phyloP scores from a whole-genome alignment of 169 alveolate species.

The Eimeria zaria region DNA sequence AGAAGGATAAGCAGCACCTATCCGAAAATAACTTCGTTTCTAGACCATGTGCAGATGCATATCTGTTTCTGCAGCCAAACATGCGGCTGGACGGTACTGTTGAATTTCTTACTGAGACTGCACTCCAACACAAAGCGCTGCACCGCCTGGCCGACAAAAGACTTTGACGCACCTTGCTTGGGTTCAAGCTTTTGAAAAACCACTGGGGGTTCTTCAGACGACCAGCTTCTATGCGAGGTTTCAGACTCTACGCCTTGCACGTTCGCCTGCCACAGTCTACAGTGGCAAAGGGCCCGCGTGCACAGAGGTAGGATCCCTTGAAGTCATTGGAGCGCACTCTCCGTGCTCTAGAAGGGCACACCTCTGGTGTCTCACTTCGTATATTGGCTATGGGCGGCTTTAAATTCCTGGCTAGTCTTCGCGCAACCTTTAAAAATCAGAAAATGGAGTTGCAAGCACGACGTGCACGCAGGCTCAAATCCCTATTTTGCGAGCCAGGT shows the following conservation, averaged over 20 bases:
- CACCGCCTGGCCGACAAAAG: conserved; percentile 5
- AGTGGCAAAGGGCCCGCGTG: background rate
- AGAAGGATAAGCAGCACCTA: background rate
- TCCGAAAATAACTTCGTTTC: background rate
- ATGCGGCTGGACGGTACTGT: conserved; percentile 78
- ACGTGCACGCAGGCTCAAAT: background rate
- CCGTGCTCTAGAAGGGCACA: background rate
- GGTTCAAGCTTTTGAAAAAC: background rate
- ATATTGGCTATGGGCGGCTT: background rate
- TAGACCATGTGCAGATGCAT: background rate
- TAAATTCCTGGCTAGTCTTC: background rate
- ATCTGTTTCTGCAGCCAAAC: conserved; percentile 53
- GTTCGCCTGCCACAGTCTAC: background rate
- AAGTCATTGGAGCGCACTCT: background rate
- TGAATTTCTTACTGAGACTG: conserved; percentile 71
- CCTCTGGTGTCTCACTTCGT: too few relatives aligned
- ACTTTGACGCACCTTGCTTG: background rate
- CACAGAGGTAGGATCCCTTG: background rate
- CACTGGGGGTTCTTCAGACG: background rate
- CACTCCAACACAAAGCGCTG: conserved; percentile 45
- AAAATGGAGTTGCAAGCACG: background rate
- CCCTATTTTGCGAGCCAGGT: background rate
- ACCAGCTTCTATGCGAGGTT: background rate
- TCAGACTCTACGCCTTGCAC: background rate
- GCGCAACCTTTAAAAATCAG: background rate